These are phyloP conservation scores for Thielaviopsis euricoi DNA, from an alignment of 2,329 filamentous ascomycete genomes.

Conservation along the genomic window DNA sequence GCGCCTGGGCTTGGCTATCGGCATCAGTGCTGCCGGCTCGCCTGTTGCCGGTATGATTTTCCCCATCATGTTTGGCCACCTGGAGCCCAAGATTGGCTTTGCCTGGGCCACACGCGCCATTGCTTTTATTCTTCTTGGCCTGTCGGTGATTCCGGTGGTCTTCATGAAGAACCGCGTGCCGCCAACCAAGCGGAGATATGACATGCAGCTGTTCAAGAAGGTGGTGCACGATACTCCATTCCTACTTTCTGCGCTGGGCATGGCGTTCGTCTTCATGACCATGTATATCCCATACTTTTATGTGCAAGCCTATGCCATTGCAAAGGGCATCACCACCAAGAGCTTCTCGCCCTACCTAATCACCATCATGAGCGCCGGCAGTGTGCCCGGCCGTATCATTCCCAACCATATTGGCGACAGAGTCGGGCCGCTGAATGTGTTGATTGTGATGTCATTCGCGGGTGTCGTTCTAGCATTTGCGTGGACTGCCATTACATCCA, in stretches of 20 bases:
- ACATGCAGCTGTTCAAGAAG: slow-evolving; percentile 14
- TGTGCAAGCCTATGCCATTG: slow-evolving; percentile 25
- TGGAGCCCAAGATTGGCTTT: slow-evolving; percentile 36
- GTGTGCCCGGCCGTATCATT: slow-evolving; percentile 28
- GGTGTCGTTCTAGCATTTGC: slow-evolving; percentile 30
- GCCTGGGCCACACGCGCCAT: slow-evolving; percentile 31
- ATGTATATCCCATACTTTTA: slow-evolving; percentile 34
- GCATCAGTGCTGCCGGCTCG: slow-evolving; percentile 20
- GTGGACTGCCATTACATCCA: slow-evolving; percentile 24
- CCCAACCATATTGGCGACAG: slow-evolving; percentile 28
- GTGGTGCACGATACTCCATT: slow-evolving; percentile 21
- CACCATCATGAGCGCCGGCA: slow-evolving; percentile 28
- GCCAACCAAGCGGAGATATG: slow-evolving; percentile 12
- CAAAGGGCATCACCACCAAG: slow-evolving; percentile 21
- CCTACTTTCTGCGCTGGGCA: slow-evolving; percentile 20
- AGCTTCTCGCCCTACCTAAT: slow-evolving; percentile 26
- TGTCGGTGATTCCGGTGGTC: slow-evolving; percentile 21
- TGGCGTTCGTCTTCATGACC: slow-evolving; percentile 26
- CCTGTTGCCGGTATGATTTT: slow-evolving; percentile 24
- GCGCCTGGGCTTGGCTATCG: slow-evolving; percentile 19
- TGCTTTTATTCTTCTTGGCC: slow-evolving; percentile 26
- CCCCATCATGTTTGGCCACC: slow-evolving; percentile 22
- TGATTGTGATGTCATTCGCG: slow-evolving; percentile 25
- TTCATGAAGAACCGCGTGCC: slow-evolving; percentile 24
- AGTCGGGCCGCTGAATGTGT: slow-evolving; percentile 25